Evolutionary conservation across 2,329 filamentous ascomycete species (phyloP).

Genomic region (Penicillium sp.): DNA sequence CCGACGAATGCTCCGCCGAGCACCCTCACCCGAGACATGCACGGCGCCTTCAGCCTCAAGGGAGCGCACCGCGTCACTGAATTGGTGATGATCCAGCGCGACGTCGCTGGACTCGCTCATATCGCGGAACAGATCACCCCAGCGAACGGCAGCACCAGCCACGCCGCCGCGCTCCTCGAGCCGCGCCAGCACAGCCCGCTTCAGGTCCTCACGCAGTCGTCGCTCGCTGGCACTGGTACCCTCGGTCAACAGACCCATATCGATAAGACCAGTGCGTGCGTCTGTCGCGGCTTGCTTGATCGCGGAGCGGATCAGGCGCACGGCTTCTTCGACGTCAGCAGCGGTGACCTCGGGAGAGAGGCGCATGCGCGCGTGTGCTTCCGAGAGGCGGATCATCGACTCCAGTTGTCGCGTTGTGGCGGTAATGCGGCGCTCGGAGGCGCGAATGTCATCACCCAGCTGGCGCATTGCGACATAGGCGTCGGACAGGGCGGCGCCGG

Average conservation of each 20-base stretch:
- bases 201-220: slow-evolving; percentile 78
- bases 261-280: slow-evolving; percentile 83
- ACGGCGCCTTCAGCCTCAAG: slow-evolving; percentile 84
- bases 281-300: slow-evolving; percentile 98
- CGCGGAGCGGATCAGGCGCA: slow-evolving; percentile 87
- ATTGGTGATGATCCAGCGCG: slow-evolving; percentile 75
- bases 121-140: slow-evolving; percentile 73
- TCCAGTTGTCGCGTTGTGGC: slow-evolving; percentile 96
- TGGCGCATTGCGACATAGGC: slow-evolving; percentile 95
- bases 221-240: slow-evolving; percentile 90
- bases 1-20: slow-evolving; percentile 76
- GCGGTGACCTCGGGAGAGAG: slow-evolving; percentile 73
- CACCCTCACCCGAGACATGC: slow-evolving; percentile 80
- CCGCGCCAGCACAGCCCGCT: slow-evolving; percentile 71
- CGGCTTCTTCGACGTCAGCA: slow-evolving; percentile 84
- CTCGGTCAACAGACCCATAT: slow-evolving; percentile 94
- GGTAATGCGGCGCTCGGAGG: slow-evolving; percentile 93
- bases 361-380: slow-evolving; percentile 98
- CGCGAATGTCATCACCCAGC: slow-evolving; percentile 81
- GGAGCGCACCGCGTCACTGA: slow-evolving; percentile 75
- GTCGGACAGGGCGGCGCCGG: slow-evolving; percentile 79
- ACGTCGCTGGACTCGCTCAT: slow-evolving; percentile 70
- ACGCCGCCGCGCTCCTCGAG: slow-evolving; percentile 79
- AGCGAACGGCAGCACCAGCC: slow-evolving; percentile 66
- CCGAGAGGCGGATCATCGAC: slow-evolving; percentile 95